phyloP scores from a whole-genome alignment of 1,284 basidiomycete genomes.

The Ceraceosorus bombacis region DNA sequence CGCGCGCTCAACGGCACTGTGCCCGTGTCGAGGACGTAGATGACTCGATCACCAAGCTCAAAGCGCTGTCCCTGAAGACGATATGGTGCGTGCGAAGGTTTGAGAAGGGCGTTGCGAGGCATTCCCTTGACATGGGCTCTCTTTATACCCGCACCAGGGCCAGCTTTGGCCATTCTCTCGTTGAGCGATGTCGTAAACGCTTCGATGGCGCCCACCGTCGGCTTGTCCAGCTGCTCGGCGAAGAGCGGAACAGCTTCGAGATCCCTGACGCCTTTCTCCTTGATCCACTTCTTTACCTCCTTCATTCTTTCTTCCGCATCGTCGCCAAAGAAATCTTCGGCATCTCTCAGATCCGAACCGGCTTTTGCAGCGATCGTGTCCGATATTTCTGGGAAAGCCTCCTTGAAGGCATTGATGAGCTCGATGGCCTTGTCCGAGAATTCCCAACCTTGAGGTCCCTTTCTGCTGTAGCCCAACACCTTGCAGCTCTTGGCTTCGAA shows the following conservation, averaged over 20 bases:
- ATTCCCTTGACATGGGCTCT: constrained; percentile 83
- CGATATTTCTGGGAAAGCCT: constrained; percentile 42
- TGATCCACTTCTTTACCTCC: constrained; percentile 78
- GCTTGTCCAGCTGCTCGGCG: constrained; percentile 80
- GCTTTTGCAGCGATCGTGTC: constrained; percentile 21
- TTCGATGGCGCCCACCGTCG: constrained; percentile 52
- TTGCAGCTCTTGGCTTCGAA: constrained; percentile 94
- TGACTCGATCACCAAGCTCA: constrained; percentile 83
- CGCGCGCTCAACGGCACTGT: constrained; percentile 83
- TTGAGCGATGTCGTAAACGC: constrained; percentile 54
- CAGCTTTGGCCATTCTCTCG: constrained; percentile 55
- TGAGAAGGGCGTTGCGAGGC: constrained; percentile 86
- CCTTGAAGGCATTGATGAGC: constrained; percentile 72
- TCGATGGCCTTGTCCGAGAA: constrained; percentile 79
- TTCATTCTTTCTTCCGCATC: constrained; percentile 63
- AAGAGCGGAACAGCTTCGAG: constrained; percentile 87
- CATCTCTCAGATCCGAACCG: constrained; percentile 57
- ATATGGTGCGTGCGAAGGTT: constrained; percentile 82
- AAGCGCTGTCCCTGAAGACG: constrained; percentile 87
- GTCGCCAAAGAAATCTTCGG: constrained; percentile 66
- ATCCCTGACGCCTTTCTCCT: constrained; percentile 73
- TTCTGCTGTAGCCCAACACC: constrained; percentile 85
- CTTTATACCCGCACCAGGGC: constrained; percentile 60
- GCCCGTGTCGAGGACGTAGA: constrained; percentile 88
- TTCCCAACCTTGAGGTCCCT: constrained; percentile 80